phyloP scores from a whole-genome alignment of 306 rosid genomes.

The Datisca glomerata region DNA sequence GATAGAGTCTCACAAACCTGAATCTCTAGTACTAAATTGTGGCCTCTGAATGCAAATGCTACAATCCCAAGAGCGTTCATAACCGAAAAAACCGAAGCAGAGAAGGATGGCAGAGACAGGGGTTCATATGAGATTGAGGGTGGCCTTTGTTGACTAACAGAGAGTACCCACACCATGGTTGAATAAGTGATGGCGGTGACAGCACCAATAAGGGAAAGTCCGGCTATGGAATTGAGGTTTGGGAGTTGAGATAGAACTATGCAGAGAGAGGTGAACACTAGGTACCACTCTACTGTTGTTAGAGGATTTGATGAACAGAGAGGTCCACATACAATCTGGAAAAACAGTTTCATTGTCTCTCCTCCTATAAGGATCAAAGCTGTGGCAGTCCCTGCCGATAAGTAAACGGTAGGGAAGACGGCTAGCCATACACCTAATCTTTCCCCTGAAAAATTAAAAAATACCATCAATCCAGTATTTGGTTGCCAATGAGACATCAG shows the following conservation, averaged over 20 bases:
- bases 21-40: conserved; percentile 78
- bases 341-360: conserved; percentile 95
- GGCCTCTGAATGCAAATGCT: conserved; percentile 97
- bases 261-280: conserved; percentile 87
- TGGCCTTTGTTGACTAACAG: conserved; percentile 86
- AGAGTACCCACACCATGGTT: conserved; percentile 97
- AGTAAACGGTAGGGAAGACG: conserved; percentile 82
- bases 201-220: conserved; percentile 90
- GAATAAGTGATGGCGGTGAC: conserved; percentile 96
- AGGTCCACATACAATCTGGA: conserved; percentile 90
- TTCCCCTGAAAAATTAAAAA: conserved; percentile 52
- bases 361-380: conserved; percentile 97
- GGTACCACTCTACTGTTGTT: conserved; percentile 96
- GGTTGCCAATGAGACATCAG: too few species aligned
- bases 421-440: conserved; percentile 97
- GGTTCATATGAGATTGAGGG: conserved; percentile 77
- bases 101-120: conserved; percentile 33
- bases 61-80: conserved; percentile 89
- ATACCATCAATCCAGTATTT: too few species aligned
- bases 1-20: conserved; percentile 49
- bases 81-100: conserved; percentile 61
- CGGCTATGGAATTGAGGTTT: conserved; percentile 94
- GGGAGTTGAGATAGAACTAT: conserved; percentile 97
- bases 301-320: conserved; percentile 78
- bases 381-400: conserved; percentile 98